A percentile compares a stretch with the other conserved stretches of the same genome.
Conservation (phyloP, 176 grass and related monocot genomes). For the Metroxylon sagu region DNA sequence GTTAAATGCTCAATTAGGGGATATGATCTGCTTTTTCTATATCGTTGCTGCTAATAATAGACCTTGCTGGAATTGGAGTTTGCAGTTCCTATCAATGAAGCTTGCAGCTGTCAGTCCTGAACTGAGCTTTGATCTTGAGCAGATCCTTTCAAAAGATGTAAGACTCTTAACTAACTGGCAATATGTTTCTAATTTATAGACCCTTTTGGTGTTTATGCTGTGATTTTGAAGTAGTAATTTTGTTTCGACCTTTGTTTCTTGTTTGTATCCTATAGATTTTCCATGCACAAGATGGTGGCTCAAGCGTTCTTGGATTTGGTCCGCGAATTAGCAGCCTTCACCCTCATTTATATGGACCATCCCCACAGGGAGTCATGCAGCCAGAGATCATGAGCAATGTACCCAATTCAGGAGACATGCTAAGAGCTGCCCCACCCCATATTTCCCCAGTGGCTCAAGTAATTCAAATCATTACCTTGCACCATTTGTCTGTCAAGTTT, state of each 20-base stretch:
- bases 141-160: slow-evolving; percentile 1
- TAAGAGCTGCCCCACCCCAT: neutral
- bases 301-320: neutral
- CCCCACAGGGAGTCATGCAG: neutral
- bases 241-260: neutral
- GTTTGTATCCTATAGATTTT: neutral
- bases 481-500: neutral
- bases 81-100: slow-evolving; percentile 4
- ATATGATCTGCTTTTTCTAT: neutral
- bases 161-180: neutral
- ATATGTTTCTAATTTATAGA: too few relatives aligned
- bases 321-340: neutral
- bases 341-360: neutral
- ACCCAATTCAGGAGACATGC: neutral
- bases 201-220: too few relatives aligned
- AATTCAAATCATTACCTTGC: neutral
- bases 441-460: neutral
- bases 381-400: neutral
- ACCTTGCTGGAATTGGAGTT: neutral
- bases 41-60: neutral
- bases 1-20: neutral
- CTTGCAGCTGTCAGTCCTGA: neutral
- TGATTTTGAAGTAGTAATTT: neutral
- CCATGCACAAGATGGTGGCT: neutral
- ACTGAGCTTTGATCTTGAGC: neutral